A percentile compares a stretch with the other conserved stretches of the same genome.
These are phyloP conservation scores for Chlorella sp. DNA, from an alignment of 139 green algal species.

Conservation along the genomic window DNA sequence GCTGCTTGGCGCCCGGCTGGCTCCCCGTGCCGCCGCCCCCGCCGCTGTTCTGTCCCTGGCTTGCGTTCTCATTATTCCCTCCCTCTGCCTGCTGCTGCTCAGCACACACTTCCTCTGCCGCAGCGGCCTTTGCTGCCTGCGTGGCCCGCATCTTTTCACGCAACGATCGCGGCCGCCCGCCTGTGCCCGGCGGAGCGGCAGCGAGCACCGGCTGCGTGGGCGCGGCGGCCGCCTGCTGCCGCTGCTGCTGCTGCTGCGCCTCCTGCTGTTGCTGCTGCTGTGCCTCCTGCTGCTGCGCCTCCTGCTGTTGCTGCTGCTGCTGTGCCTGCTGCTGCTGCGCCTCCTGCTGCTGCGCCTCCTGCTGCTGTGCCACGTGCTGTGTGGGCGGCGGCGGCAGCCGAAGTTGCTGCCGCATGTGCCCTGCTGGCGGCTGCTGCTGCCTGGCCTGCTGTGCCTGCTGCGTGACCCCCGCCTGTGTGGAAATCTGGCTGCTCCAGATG, in stretches of 20 bases:
- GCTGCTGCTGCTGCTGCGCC: not conserved
- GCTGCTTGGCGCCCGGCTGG: too few species aligned
- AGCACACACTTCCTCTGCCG: not conserved
- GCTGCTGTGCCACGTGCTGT: not conserved
- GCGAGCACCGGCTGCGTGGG: not conserved
- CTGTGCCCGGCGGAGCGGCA: not conserved
- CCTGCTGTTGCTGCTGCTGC: not conserved
- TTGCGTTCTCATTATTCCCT: slow-evolving; percentile 5
- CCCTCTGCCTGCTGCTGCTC: not conserved
- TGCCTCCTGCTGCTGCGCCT: slow-evolving; percentile 1
- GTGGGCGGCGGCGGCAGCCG: slow-evolving; percentile 1
- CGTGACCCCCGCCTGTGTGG: not conserved
- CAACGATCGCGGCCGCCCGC: not conserved
- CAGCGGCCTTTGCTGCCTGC: not conserved
- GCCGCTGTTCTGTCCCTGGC: not conserved
- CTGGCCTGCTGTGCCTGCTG: not conserved
- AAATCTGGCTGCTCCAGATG: slow-evolving; percentile 8
- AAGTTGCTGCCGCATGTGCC: not conserved
- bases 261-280: too few species aligned
- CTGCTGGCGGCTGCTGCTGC: slow-evolving; percentile 7
- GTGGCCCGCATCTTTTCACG: not conserved
- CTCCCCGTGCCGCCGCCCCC: not conserved
- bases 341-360: not conserved
- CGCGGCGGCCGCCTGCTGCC: not conserved
- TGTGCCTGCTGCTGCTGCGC: not conserved